Percentiles rank a stretch among this genome's conserved stretches.
phyloP scores from a whole-genome alignment of 306 rosid genomes.

The Vigna angularis region DNA sequence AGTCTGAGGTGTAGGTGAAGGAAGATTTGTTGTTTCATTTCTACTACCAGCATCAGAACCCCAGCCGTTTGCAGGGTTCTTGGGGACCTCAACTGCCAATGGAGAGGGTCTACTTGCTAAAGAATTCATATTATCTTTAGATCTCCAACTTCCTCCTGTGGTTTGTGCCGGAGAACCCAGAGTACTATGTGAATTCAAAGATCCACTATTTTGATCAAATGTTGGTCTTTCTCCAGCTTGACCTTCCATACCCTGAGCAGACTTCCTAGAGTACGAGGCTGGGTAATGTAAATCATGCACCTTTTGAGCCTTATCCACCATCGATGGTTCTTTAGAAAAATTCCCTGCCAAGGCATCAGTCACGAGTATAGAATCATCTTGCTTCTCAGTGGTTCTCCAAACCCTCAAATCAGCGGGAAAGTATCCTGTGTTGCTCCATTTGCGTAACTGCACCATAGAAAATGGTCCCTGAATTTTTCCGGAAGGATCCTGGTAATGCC shows the following conservation, averaged over 20 bases:
- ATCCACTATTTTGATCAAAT: slow-evolving; percentile 52
- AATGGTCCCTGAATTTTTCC: slow-evolving; percentile 98
- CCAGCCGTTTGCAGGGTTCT: slow-evolving; percentile 66
- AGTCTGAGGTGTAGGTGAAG: slow-evolving; percentile 95
- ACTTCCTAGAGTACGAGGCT: slow-evolving; percentile 58
- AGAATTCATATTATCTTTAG: slow-evolving; percentile 55
- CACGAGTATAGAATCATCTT: slow-evolving; percentile 75
- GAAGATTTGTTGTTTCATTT: slow-evolving; percentile 78
- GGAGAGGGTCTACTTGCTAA: slow-evolving; percentile 53
- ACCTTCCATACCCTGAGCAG: slow-evolving; percentile 63
- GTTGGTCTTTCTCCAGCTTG: slow-evolving; percentile 50
- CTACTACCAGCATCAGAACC: slow-evolving; percentile 53
- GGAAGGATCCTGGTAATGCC: slow-evolving; percentile 96
- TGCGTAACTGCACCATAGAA: slow-evolving; percentile 87
- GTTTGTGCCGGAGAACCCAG: slow-evolving; percentile 53
- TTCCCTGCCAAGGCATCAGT: slow-evolving; percentile 82
- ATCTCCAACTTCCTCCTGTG: slow-evolving; percentile 67
- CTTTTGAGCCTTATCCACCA: slow-evolving; percentile 54
- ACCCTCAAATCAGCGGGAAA: slow-evolving; percentile 86
- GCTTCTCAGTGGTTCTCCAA: slow-evolving; percentile 73
- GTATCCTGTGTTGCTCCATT: slow-evolving; percentile 94
- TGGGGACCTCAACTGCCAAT: slow-evolving; percentile 68
- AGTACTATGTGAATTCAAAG: slow-evolving; percentile 48
- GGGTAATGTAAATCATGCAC: slow-evolving; percentile 55
- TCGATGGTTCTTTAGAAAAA: slow-evolving; percentile 59